Evolutionary conservation across 2,329 filamentous ascomycete species (phyloP).

Genomic region (Sporothrix mexicana): DNA sequence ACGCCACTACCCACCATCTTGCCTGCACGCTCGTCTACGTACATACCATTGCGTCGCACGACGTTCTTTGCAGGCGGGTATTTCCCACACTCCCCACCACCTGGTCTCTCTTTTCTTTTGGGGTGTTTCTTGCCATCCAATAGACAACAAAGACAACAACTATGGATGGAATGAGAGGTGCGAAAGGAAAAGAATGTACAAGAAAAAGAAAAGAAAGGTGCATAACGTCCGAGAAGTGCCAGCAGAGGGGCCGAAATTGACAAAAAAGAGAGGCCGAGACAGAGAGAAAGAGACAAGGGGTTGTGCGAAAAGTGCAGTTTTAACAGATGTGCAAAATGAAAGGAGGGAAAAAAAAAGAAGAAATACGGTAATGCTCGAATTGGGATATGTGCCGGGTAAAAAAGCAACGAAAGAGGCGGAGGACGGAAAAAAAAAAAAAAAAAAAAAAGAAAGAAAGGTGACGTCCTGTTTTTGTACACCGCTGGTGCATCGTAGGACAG

Average conservation of each 20-base stretch:
- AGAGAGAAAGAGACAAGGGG: not conserved
- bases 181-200: not conserved
- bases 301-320: not conserved
- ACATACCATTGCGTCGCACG: not conserved
- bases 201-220: not conserved
- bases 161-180: too few relatives aligned
- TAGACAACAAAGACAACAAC: too few relatives aligned
- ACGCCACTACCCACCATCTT: not conserved
- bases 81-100: not conserved
- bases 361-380: not conserved
- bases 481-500: not conserved
- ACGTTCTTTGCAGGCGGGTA: not conserved
- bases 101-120: too few relatives aligned
- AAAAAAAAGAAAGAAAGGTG: not conserved
- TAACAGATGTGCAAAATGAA: not conserved
- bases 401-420: not conserved
- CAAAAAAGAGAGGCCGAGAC: not conserved
- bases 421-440: not conserved
- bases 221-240: not conserved
- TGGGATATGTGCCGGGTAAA: not conserved
- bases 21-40: not conserved
- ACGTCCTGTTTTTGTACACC: not conserved
- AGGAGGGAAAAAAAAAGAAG: too few relatives aligned
- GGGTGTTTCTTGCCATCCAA: too few relatives aligned
- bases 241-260: too few relatives aligned